Base-by-base conservation (phyloP, 495 filamentous ascomycete species). In the Aspergillus homomorphus region DNA sequence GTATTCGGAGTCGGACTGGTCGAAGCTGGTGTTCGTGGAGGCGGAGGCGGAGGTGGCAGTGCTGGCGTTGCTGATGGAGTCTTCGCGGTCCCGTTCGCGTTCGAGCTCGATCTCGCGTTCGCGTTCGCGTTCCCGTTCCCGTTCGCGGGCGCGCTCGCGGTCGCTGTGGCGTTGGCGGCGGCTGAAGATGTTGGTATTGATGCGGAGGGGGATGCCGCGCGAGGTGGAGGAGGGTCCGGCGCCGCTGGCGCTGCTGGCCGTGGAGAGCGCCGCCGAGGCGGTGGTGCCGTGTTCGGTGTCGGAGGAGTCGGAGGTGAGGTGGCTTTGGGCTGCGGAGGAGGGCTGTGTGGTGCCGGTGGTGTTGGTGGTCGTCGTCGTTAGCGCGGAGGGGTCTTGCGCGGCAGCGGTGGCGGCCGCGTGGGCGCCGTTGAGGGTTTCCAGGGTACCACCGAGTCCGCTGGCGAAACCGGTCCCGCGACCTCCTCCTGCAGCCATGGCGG, bases 401-500 rank as follows among this genome's bases (percentile, higher is more conserved):
- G 33, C 33, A 12, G 33, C 33, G 33, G 33, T 38, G 4, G 33
- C 33, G 33, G 33, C 33, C 33, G 52, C 62, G 41, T 77, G 62
- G 3, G 58, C 69, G 21, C 74, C 74, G 53, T 78, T 78, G 14
- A 80, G 65, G 12, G 71, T 69, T 61, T 79, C 76, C 12, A 79
- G 63, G 0, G 77, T 80, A 23, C 77, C 77, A 45, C 77, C 74
- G 10, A 71, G 68, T 8, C 77, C 77, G 53, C 69, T 66, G 53
- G 60, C 71, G 59, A 77, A 74, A 9, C 78, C 78, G 66, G 76
- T 88, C 53, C 88, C 89, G 1, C 90, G 80, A 1, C 95, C 94
- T 23, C 93, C 91, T 1, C 95, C 94, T 8, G 95, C 95, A 3
- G 93, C 95, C 94, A 98, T 98, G 49, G 94, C 94, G 0, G 93